A percentile compares a stretch with the other conserved stretches of the same genome.
phyloP scores from a whole-genome alignment of 2,329 filamentous ascomycete genomes.

The Geoglossum cookeanum region DNA sequence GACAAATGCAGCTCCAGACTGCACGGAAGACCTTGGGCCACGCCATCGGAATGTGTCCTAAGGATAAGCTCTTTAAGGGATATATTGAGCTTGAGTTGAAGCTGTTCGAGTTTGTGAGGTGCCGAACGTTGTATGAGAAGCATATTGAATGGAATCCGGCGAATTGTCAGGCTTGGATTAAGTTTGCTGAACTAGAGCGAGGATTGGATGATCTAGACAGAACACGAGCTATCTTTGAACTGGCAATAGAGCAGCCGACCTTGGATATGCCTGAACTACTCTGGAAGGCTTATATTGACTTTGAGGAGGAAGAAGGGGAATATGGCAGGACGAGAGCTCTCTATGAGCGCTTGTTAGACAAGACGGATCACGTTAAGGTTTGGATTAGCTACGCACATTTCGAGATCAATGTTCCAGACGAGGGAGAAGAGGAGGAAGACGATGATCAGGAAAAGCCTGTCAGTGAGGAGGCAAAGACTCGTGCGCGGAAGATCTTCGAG shows the following conservation, averaged over 20 bases:
- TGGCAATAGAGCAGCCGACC: slow-evolving; percentile 62
- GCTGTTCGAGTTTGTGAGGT: slow-evolving; percentile 83
- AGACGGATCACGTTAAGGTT: slow-evolving; percentile 97
- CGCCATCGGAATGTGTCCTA: slow-evolving; percentile 85
- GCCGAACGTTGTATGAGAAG: slow-evolving; percentile 82
- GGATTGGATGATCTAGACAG: slow-evolving; percentile 80
- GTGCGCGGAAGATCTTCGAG: slow-evolving; percentile 68
- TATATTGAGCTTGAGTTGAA: slow-evolving; percentile 89
- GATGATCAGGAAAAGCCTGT: slow-evolving; percentile 41
- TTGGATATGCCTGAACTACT: slow-evolving; percentile 95
- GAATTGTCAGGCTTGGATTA: slow-evolving; percentile 90
- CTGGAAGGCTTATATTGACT: slow-evolving; percentile 98
- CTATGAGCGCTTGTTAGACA: slow-evolving; percentile 79
- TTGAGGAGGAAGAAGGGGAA: slow-evolving; percentile 88
- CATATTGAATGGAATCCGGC: slow-evolving; percentile 80
- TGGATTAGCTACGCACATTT: slow-evolving; percentile 99
- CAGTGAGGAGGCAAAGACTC: slow-evolving; percentile 64
- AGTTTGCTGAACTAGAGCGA: slow-evolving; percentile 83
- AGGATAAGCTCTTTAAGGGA: slow-evolving; percentile 83
- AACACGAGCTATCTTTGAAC: slow-evolving; percentile 75
- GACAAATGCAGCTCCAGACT: slow-evolving; percentile 59
- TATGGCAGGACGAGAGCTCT: slow-evolving; percentile 64
- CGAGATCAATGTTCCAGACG: slow-evolving; percentile 81
- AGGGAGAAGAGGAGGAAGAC: slow-evolving; percentile 32
- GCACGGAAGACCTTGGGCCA: slow-evolving; percentile 80